These are phyloP conservation scores for Stellera chamaejasme DNA, from an alignment of 345 rosid genomes.

Conservation along the genomic window DNA sequence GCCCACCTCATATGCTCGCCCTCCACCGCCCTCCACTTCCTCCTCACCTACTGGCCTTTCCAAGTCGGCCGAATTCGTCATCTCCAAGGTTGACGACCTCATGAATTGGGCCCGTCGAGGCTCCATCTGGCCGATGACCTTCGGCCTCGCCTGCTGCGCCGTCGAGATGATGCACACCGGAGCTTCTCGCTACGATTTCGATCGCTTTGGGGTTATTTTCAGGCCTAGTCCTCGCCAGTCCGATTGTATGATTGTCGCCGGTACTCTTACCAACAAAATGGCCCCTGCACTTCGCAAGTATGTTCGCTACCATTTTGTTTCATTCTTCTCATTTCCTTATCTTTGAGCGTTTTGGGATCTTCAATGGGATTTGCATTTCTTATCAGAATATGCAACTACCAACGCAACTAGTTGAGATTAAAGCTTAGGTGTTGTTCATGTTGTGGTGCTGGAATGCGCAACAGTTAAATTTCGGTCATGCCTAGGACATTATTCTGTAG, in stretches of 20 bases:
- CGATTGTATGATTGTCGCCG: constrained; percentile 98
- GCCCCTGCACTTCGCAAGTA: constrained; percentile 99
- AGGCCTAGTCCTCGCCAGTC: constrained; percentile 99
- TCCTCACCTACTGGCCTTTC: constrained; percentile 54
- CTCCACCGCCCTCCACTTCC: constrained; percentile 54
- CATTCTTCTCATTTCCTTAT: neutral
- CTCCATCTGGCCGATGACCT: constrained; percentile 99
- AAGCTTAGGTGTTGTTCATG: too few species aligned
- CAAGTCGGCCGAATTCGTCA: constrained; percentile 82
- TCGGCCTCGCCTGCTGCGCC: constrained; percentile 98
- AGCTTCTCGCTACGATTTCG: constrained; percentile 95
- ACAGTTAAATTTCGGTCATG: too few species aligned
- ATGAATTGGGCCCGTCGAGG: constrained; percentile 94
- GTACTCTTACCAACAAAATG: constrained; percentile 99
- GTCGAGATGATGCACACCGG: constrained; percentile 99
- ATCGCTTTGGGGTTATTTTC: constrained; percentile 88
- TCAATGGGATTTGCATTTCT: too few species aligned
- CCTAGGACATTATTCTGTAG: too few species aligned
- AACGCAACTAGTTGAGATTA: too few species aligned
- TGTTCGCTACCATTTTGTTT: constrained; percentile 4
- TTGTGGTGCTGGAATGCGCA: too few species aligned
- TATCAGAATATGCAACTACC: too few species aligned
- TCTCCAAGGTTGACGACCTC: constrained; percentile 92
- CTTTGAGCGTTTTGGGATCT: too few species aligned
- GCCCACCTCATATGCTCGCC: constrained; percentile 50